Percentiles rank a stretch among this genome's conserved stretches.
Evolutionary conservation across 257 asterid species (phyloP).

Genomic region (Nicotiana tomentosiformis): DNA sequence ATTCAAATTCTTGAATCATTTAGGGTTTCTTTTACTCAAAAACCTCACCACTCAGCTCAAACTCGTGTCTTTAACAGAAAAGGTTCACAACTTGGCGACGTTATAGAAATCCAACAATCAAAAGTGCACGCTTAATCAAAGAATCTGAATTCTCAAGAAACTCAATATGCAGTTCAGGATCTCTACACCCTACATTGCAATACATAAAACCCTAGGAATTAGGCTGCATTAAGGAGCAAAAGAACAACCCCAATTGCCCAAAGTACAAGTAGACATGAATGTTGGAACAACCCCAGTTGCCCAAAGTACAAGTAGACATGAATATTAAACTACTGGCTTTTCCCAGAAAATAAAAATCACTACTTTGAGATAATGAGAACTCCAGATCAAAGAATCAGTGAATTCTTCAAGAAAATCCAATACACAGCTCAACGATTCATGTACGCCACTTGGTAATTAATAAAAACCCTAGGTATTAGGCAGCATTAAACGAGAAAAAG

Average conservation of each 20-base stretch:
- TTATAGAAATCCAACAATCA: neutral
- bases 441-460: neutral
- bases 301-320: neutral
- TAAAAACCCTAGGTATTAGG: conserved; percentile 12
- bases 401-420: neutral
- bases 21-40: conserved; percentile 24
- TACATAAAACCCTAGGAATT: neutral
- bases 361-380: neutral
- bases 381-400: neutral
- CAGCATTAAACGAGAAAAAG: neutral
- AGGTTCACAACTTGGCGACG: neutral
- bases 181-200: neutral
- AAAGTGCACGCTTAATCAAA: neutral
- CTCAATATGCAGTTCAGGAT: neutral
- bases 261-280: neutral
- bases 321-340: neutral
- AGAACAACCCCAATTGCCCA: neutral
- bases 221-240: neutral
- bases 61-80: neutral
- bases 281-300: neutral
- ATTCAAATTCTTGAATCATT: conserved; percentile 70
- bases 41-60: conserved; percentile 18
- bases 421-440: neutral
- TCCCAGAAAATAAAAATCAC: neutral
- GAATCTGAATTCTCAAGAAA: neutral